Conservation (phyloP, 306 rosid species). For the Castanea sativa region DNA sequence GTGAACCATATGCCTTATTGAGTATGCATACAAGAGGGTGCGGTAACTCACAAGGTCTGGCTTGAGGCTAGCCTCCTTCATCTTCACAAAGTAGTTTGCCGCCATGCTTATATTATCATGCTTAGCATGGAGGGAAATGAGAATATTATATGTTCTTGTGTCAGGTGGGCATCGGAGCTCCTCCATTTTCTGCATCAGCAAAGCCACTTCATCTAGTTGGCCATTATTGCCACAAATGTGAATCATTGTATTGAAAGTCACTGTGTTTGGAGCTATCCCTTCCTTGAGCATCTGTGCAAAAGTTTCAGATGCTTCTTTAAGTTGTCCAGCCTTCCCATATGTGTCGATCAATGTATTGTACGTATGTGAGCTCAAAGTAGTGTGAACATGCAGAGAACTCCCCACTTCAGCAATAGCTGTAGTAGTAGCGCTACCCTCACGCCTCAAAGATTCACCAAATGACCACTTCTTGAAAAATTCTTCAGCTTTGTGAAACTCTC, state of each 20-base stretch:
- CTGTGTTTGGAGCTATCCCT: conserved; percentile 70
- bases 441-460: conserved; percentile 28
- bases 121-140: conserved; percentile 55
- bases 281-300: conserved; percentile 75
- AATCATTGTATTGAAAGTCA: conserved; percentile 81
- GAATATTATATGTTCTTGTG: conserved; percentile 75
- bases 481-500: conserved; percentile 78
- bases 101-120: conserved; percentile 56
- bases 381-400: conserved; percentile 13
- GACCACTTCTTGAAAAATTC: conserved; percentile 78
- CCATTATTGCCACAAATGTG: conserved; percentile 75
- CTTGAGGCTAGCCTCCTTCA: conserved; percentile 58
- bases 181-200: conserved; percentile 65
- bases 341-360: conserved; percentile 72
- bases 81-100: conserved; percentile 45
- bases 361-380: conserved; percentile 52
- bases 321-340: conserved; percentile 67
- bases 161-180: conserved; percentile 57
- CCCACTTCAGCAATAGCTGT: conserved; percentile 21
- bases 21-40: conserved; percentile 65
- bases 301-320: conserved; percentile 54
- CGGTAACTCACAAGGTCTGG: conserved; percentile 74
- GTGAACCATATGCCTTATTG: conserved; percentile 62
- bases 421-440: conserved; percentile 1
- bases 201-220: conserved; percentile 44